Conservation (phyloP, 2,329 filamentous ascomycete genomes). For the Ceratocystis cacaofunesta region DNA sequence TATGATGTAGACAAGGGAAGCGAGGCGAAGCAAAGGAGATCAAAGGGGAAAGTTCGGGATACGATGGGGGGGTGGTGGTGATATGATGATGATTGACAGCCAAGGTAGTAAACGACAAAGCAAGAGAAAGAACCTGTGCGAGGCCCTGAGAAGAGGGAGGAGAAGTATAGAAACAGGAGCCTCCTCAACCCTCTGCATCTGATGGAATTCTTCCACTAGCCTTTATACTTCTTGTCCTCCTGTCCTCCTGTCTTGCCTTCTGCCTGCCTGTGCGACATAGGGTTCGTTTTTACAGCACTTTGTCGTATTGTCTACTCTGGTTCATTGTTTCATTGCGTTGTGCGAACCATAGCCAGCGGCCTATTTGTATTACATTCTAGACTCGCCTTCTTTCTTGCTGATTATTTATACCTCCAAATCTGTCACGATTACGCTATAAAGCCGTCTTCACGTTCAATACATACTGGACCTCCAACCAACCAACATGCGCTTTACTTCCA, state of each 20-base stretch:
- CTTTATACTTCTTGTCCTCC: not conserved
- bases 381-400: not conserved
- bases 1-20: not conserved
- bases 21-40: not conserved
- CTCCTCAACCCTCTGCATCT: not conserved
- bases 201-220: not conserved
- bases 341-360: not conserved
- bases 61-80: not conserved
- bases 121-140: not conserved
- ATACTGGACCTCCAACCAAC: not conserved
- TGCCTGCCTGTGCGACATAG: not conserved
- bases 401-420: not conserved
- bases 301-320: not conserved
- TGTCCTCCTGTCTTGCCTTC: not conserved
- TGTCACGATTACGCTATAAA: not conserved
- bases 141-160: not conserved
- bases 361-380: not conserved
- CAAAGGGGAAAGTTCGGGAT: not conserved
- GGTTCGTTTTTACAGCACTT: not conserved
- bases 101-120: not conserved
- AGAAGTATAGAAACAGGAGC: not conserved
- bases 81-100: not conserved
- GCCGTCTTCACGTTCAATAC: not conserved
- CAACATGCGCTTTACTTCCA: slow-evolving; percentile 16
- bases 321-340: not conserved